Conservation (phyloP, 2,329 filamentous ascomycete genomes). For the Neopestalotiopsis clavispora region DNA sequence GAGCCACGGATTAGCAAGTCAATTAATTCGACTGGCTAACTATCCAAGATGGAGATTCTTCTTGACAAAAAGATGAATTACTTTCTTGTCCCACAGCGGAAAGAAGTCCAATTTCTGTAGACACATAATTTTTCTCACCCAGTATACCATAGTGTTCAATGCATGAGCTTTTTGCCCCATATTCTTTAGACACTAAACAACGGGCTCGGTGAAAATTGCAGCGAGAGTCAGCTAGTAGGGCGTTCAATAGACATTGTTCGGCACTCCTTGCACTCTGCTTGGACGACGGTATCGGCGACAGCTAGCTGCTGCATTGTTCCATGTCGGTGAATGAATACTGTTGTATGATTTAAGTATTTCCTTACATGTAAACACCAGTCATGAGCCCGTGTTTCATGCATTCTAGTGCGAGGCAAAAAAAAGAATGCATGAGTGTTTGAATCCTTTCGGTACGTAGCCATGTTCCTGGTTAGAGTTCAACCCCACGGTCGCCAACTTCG, state of each 20-base stretch:
- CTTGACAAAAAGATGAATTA: not conserved
- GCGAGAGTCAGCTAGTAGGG: not conserved
- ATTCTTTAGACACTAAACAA: not conserved
- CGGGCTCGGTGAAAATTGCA: not conserved
- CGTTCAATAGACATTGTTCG: not conserved
- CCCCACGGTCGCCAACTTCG: not conserved
- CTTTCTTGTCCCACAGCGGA: not conserved
- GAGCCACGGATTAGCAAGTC: not conserved
- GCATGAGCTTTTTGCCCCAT: not conserved
- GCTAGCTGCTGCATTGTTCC: not conserved
- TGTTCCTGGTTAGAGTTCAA: not conserved
- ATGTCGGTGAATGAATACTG: not conserved
- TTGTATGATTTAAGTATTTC: not conserved
- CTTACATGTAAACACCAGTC: not conserved
- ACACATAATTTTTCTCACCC: not conserved
- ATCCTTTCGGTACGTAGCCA: not conserved
- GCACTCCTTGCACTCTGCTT: not conserved
- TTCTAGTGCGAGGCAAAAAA: conserved; percentile 10
- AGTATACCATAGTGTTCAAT: not conserved
- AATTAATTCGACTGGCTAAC: not conserved
- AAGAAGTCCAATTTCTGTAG: no score
- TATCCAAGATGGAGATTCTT: not conserved
- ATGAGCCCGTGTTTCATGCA: not conserved
- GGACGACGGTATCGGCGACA: not conserved
- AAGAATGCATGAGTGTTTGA: not conserved